phyloP scores from a whole-genome alignment of 495 filamentous ascomycete genomes.

The Apodospora peruviana region DNA sequence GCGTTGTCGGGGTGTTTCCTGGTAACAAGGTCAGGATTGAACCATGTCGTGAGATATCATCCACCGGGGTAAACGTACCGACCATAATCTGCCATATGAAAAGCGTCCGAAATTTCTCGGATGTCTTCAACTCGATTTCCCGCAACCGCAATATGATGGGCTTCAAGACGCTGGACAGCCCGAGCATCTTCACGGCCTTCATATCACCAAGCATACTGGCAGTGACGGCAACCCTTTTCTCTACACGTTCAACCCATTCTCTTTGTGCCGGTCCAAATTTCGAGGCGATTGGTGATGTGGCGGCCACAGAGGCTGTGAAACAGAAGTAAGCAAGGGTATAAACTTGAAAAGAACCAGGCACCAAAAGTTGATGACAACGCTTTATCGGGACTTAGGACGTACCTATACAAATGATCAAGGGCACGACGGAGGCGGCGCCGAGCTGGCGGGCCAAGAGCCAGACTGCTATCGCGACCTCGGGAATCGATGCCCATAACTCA shows the following conservation, averaged over 20 bases:
- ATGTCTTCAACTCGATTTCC: conserved; percentile 49
- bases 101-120: conserved; percentile 40
- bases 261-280: conserved; percentile 17
- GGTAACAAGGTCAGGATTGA: neutral
- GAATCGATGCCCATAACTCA: conserved; percentile 39
- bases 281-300: conserved; percentile 13
- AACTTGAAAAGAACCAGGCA: too few relatives aligned
- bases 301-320: neutral
- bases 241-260: conserved; percentile 32
- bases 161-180: conserved; percentile 18
- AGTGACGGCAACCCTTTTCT: conserved; percentile 29
- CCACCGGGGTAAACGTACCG: conserved; percentile 2
- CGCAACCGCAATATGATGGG: conserved; percentile 41
- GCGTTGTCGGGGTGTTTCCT: conserved; percentile 41
- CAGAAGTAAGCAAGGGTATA: neutral
- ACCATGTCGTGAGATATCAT: neutral
- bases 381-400: too few relatives aligned
- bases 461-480: conserved; percentile 49
- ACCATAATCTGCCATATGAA: conserved; percentile 6
- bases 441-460: conserved; percentile 51
- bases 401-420: conserved; percentile 44
- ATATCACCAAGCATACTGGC: conserved; percentile 34
- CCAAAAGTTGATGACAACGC: too few relatives aligned
- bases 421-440: conserved; percentile 38
- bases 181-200: conserved; percentile 41